A percentile compares a stretch with the other conserved stretches of the same genome.
phyloP scores from a whole-genome alignment of 768 basidiomycete genomes.

The Kwoniella sp. region DNA sequence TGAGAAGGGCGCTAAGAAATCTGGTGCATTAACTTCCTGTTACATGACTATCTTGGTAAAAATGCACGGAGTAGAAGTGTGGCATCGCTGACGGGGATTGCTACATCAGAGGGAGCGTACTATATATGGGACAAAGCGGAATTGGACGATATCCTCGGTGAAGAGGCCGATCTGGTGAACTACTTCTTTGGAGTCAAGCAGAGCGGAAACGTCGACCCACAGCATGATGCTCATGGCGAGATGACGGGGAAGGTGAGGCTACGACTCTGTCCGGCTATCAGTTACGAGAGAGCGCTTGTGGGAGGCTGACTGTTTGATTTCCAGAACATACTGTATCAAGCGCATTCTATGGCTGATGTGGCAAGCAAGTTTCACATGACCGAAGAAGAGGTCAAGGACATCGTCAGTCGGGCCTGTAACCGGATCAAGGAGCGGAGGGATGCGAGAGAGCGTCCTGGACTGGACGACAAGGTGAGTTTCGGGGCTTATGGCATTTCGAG shows the following conservation, averaged over 20 bases:
- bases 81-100: background rate
- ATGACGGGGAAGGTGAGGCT: conserved; percentile 52
- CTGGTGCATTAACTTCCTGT: conserved; percentile 35
- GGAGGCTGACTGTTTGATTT: background rate
- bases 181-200: conserved; percentile 56
- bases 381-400: conserved; percentile 38
- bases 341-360: conserved; percentile 19
- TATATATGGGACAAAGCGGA: conserved; percentile 57
- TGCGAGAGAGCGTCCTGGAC: conserved; percentile 57
- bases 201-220: conserved; percentile 57
- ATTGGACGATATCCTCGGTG: conserved; percentile 54
- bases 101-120: conserved; percentile 56
- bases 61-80: too few species aligned
- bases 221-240: conserved; percentile 58
- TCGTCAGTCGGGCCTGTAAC: conserved; percentile 34
- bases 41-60: background rate
- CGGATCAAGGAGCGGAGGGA: conserved; percentile 55
- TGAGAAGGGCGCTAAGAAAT: conserved; percentile 45
- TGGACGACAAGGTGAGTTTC: conserved; percentile 57
- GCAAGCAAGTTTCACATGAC: conserved; percentile 24
- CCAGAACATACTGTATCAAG: conserved; percentile 49
- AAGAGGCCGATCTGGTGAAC: conserved; percentile 51
- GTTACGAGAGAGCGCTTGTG: background rate
- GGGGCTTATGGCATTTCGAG: background rate
- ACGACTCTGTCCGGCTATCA: background rate